Evolutionary conservation across 148 eudicot species (phyloP).

Genomic region (Dianthus caryophyllus): DNA sequence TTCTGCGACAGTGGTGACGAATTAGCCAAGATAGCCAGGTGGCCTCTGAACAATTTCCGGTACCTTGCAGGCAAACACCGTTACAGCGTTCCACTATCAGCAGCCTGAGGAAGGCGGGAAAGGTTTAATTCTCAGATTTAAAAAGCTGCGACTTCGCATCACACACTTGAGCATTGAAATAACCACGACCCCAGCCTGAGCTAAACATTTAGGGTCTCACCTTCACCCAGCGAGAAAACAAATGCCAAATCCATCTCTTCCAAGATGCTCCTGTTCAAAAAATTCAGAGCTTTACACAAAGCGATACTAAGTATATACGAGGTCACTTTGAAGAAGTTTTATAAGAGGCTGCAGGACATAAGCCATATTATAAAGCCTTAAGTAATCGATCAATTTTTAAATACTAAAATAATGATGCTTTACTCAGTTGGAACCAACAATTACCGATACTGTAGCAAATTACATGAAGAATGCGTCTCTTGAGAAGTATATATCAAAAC

Average conservation of each 20-base stretch:
- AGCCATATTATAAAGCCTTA: neutral
- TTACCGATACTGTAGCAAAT: neutral
- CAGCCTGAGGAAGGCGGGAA: slow-evolving; percentile 49
- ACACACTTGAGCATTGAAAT: slow-evolving; percentile 5
- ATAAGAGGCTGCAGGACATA: neutral
- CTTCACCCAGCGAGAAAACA: slow-evolving; percentile 80
- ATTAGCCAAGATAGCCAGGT: slow-evolving; percentile 55
- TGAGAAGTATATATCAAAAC: neutral
- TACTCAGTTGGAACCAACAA: neutral
- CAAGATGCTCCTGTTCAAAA: slow-evolving; percentile 67
- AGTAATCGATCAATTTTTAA: slow-evolving; percentile 1
- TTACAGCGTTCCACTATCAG: slow-evolving; percentile 82
- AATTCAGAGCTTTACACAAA: neutral
- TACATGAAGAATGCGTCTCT: neutral
- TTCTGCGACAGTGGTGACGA: slow-evolving; percentile 49
- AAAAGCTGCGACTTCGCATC: neutral
- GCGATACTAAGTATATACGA: slow-evolving; percentile 1
- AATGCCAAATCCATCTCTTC: slow-evolving; percentile 81
- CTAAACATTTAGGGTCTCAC: slow-evolving; percentile 27
- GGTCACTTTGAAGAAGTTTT: neutral
- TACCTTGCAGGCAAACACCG: slow-evolving; percentile 93
- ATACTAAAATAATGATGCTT: neutral
- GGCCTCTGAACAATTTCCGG: slow-evolving; percentile 91
- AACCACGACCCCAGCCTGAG: neutral
- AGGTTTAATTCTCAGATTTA: neutral